A percentile compares a stretch with the other conserved stretches of the same genome.
Evolutionary conservation across 75 land plant species (phyloP).

Genomic region (Ceratopteris richardii): DNA sequence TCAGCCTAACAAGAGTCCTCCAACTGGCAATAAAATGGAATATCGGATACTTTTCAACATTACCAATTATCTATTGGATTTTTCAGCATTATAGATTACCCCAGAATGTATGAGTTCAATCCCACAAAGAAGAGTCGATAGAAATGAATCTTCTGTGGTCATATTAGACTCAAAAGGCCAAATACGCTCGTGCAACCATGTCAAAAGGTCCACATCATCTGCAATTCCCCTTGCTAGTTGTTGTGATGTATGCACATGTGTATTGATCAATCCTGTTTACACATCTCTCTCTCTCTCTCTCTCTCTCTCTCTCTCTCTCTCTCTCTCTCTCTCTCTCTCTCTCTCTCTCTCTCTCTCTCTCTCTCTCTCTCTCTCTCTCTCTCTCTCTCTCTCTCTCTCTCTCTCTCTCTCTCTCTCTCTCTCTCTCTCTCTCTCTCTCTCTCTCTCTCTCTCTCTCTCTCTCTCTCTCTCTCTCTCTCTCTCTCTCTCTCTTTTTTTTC

Average conservation of each 20-base stretch:
- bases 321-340: slow-evolving; percentile 7
- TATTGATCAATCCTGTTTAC: slow-evolving; percentile 65
- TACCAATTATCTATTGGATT: too few relatives aligned
- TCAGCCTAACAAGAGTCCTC: too few relatives aligned
- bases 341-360: slow-evolving; percentile 13
- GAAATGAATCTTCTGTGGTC: slow-evolving; percentile 80
- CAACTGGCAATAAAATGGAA: too few relatives aligned
- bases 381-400: slow-evolving; percentile 7
- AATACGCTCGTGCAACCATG: slow-evolving; percentile 88
- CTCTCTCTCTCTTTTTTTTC: too few relatives aligned
- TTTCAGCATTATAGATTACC: slow-evolving; percentile 24
- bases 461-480: too few relatives aligned
- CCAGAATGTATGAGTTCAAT: slow-evolving; percentile 95
- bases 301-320: slow-evolving; percentile 8
- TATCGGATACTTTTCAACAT: too few relatives aligned
- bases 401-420: too few relatives aligned
- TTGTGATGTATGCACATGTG: slow-evolving; percentile 97
- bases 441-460: too few relatives aligned
- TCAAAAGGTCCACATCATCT: slow-evolving; percentile 92
- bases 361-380: slow-evolving; percentile 8
- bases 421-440: too few relatives aligned
- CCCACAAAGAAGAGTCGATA: slow-evolving; percentile 89
- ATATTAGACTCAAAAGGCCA: slow-evolving; percentile 96
- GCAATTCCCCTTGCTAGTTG: slow-evolving; percentile 95
- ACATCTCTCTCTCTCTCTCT: slow-evolving; percentile 4